phyloP scores from a whole-genome alignment of 306 rosid species.

The Fragaria vesca region DNA sequence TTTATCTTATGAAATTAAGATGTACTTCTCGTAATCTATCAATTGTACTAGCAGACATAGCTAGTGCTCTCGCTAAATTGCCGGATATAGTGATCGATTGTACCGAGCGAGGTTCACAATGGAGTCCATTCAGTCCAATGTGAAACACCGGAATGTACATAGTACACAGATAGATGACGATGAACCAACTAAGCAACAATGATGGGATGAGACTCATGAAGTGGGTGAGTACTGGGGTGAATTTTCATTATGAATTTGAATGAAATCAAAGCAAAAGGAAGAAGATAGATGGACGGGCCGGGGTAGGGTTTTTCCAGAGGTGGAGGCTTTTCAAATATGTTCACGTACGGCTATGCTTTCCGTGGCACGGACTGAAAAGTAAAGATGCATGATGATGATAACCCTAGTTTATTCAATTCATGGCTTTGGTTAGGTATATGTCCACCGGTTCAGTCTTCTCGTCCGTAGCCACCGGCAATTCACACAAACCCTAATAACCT shows the following conservation, averaged over 20 bases:
- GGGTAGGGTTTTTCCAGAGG: background rate
- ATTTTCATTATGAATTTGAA: background rate
- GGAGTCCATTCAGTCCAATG: background rate
- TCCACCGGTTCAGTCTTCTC: background rate
- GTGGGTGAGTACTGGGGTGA: background rate
- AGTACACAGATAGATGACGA: background rate
- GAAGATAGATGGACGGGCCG: background rate
- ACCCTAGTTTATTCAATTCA: background rate
- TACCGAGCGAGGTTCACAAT: background rate
- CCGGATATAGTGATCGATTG: background rate
- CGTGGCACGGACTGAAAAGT: slow-evolving; percentile 29
- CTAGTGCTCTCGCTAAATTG: background rate
- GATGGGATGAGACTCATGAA: background rate
- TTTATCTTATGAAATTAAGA: too few species aligned
- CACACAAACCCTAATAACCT: background rate
- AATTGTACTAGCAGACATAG: too few species aligned
- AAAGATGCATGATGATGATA: background rate
- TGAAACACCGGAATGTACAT: background rate
- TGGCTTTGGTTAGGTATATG: background rate
- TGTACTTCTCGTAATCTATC: too few species aligned
- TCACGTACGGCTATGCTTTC: slow-evolving; percentile 3
- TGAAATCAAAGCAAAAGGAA: background rate
- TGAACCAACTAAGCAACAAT: background rate
- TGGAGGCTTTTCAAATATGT: background rate
- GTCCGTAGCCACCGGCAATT: background rate